A percentile compares a stretch with the other conserved stretches of the same genome.
Evolutionary conservation across 2,329 filamentous ascomycete genomes (phyloP).

Genomic region (Pseudogymnoascus sp.): DNA sequence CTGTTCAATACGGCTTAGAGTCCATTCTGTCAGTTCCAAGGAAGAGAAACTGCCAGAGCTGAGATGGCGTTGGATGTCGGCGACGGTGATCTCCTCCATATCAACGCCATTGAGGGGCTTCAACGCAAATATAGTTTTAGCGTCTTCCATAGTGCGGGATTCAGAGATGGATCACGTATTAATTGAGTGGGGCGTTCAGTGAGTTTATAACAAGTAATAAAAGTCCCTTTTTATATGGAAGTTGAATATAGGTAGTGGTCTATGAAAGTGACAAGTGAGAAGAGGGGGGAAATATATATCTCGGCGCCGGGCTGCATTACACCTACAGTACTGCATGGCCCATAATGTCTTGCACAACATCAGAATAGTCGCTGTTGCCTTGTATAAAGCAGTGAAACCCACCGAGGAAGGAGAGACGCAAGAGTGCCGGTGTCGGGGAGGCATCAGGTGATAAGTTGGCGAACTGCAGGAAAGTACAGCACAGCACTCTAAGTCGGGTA

Average conservation of each 20-base stretch:
- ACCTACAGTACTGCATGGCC: background rate
- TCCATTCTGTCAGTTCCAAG: constrained; percentile 6
- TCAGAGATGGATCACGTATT: background rate
- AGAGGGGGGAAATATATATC: background rate
- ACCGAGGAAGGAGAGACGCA: background rate
- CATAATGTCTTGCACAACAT: background rate
- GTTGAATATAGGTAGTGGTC: background rate
- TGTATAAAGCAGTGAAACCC: background rate
- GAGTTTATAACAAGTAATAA: background rate
- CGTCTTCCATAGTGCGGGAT: background rate
- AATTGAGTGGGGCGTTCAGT: background rate
- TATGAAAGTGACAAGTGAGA: background rate
- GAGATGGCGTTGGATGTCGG: constrained; percentile 2
- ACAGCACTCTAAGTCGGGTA: background rate
- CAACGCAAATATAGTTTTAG: background rate
- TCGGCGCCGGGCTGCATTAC: background rate
- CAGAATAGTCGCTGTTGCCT: background rate
- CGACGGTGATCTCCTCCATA: constrained; percentile 7
- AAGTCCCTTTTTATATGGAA: background rate
- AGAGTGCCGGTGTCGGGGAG: too few species aligned
- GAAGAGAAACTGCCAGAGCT: background rate
- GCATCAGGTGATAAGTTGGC: background rate
- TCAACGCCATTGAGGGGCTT: constrained; percentile 1
- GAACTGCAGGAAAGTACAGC: background rate
- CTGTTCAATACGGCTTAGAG: background rate